Evolutionary conservation across 352 stramenopile genomes (phyloP), one percentile per base, ranked within the genome.

Genomic region (Pythium guiyangense): DNA sequence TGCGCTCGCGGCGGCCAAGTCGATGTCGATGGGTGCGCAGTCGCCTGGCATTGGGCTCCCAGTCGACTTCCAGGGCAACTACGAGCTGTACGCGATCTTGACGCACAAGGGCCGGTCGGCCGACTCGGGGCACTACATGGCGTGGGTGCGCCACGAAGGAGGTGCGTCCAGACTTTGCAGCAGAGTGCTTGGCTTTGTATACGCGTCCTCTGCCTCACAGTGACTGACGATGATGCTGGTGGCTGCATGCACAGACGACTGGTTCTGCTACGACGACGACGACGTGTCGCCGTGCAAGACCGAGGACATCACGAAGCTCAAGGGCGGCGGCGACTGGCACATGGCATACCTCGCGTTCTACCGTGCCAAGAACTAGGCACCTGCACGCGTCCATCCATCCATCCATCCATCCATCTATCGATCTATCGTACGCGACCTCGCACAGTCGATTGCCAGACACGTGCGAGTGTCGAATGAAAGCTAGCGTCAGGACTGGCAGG

Each of bases 281-380:
- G 90, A 98, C 73, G 97, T 99, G 29, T 97, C 88, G 57, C 89
- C 94, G 27, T 98, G 93, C 78, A 98, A 98, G 77, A 98, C 95
- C 22, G 96, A 99, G 71, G 96, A 99, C 74, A 97, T 99, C 61
- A 84, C 98, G 63, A 98, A 98, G 67, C 88, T 99, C 49, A 99
- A 99, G 70, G 97, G 97, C 48, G 97, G 97, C 42, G 97, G 97
- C 63, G 97, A 99, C 79, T 98, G 95, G 91, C 94, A 99, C 82
- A 99, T 99, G 96, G 96, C 92, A 35, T 99, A 99, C 75, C 78
- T 99, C n/a, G 92, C 96, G 61, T 99, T 99, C 79, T 99, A 99
- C 78, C 86, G 97, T 64, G 96, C 93, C 39, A 99, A 98, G 76
- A 94, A 96, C 60, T 96, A 90, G 54, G 46, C n/a, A n/a, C n/a